Conservation (phyloP, 257 asterid genomes). For the Plantago elongata region DNA sequence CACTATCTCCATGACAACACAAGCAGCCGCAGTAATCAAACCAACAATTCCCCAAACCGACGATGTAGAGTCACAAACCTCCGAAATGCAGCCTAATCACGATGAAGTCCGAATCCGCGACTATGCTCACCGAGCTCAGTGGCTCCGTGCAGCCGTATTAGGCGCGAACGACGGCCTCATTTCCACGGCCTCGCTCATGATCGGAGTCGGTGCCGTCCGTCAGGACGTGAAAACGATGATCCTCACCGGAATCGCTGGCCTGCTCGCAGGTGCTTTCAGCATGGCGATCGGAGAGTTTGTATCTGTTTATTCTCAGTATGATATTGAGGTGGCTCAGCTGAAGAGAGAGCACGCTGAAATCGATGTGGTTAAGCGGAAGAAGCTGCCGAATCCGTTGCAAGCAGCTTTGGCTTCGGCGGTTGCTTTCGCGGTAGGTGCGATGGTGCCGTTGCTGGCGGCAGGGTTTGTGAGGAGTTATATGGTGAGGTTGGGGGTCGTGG, state of each 20-base stretch:
- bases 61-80: constrained; percentile 33
- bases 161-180: constrained; percentile 73
- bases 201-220: constrained; percentile 63
- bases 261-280: constrained; percentile 68
- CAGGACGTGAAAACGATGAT: constrained; percentile 51
- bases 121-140: constrained; percentile 55
- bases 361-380: constrained; percentile 19
- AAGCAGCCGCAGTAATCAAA: constrained; percentile 1
- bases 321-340: constrained; percentile 55
- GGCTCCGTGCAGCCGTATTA: constrained; percentile 71
- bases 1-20: constrained; percentile 19
- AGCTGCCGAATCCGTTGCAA: constrained; percentile 50
- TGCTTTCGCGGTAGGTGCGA: constrained; percentile 58
- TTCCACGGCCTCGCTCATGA: constrained; percentile 65
- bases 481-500: constrained; percentile 53
- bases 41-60: constrained; percentile 10
- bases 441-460: constrained; percentile 57
- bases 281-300: constrained; percentile 81
- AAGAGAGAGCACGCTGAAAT: background rate
- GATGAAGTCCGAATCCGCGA: constrained; percentile 22
- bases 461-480: constrained; percentile 32
- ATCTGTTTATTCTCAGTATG: constrained; percentile 61
- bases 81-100: background rate
- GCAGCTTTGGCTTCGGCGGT: constrained; percentile 57
- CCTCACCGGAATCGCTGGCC: constrained; percentile 57